Base-by-base conservation (phyloP, 768 basidiomycete genomes). In the Mrakia blollopis region DNA sequence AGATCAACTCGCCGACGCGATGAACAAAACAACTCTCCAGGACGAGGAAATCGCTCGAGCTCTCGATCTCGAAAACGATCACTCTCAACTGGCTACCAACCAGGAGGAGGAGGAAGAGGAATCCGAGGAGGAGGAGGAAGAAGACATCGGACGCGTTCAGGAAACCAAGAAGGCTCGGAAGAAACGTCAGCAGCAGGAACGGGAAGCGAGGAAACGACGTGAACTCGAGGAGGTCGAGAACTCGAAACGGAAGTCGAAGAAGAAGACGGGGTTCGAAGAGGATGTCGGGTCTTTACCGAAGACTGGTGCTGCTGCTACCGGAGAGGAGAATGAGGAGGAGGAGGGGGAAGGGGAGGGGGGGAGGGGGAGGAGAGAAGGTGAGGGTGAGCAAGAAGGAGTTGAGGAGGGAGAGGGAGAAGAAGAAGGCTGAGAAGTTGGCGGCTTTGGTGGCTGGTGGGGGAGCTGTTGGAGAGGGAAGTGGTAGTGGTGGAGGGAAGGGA, bases 371-470 rank as follows among this genome's bases (percentile, higher is more conserved):
- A 28, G 75, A 21, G 35, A 61, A 32, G 41, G 63, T 74, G 25
- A 82, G 84, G 69, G 79, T 87, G 78, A 88, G 92, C 9, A 98
- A 97, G 84, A 89, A 88, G 77, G 93, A 97, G 44, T 93, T 90
- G 83, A 85, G 95, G 67, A 87, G 89, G 63, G 76, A 77, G 57
- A 69, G 90, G 90, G 25, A 86, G 4, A 86, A 88, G 67, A 92
- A 90, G 85, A 93, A 91, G 82, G 85, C 81, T 21, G 83, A 84
- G 60, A 81, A 81, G 47, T 81, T 80, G 50, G 82, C 79, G 32
- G 84, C 74, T n/a, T 11, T n/a, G 35, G 37, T 18, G 16, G 47
- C 16, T 50, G 47, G 21, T 28, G 62, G 62, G 13, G 35, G 25
- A 30, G 37, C 39, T 11, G 39, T 6, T 41, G 39, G 23, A n/a